Conservation (phyloP, 148 eudicot species). For the Rhododendron ovatum region DNA sequence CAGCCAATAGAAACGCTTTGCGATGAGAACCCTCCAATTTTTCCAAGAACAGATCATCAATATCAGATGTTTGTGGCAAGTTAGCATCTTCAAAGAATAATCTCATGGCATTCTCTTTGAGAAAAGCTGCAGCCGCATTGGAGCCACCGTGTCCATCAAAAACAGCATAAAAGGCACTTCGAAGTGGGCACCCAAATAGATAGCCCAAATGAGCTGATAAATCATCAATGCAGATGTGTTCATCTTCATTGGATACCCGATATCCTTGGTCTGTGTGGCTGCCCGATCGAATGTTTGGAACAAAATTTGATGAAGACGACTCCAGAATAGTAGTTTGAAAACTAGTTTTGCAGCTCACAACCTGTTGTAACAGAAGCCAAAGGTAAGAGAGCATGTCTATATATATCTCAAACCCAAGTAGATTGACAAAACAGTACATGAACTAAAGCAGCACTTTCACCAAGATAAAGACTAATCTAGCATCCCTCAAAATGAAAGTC, state of each 20-base stretch:
- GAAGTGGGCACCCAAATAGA: constrained; percentile 27
- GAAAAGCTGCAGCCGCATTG: constrained; percentile 48
- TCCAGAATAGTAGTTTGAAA: constrained; percentile 17
- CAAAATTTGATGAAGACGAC: constrained; percentile 15
- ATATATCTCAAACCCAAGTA: background rate
- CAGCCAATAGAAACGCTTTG: constrained; percentile 40
- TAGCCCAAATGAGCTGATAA: constrained; percentile 33
- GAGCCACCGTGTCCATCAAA: constrained; percentile 72
- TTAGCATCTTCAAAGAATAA: constrained; percentile 46
- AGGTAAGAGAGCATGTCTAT: background rate
- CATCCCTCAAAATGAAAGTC: background rate
- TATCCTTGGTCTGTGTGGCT: constrained; percentile 45
- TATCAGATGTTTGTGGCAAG: constrained; percentile 39
- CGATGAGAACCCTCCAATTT: constrained; percentile 27
- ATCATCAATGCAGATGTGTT: constrained; percentile 44
- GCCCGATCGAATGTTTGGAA: constrained; percentile 42
- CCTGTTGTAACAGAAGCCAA: constrained; percentile 15
- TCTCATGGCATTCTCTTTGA: constrained; percentile 35
- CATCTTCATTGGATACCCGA: constrained; percentile 41
- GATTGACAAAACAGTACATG: background rate
- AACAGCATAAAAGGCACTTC: constrained; percentile 53
- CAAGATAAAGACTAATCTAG: background rate
- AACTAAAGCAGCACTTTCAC: background rate
- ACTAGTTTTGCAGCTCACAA: constrained; percentile 28
- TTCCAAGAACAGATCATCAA: constrained; percentile 28